phyloP scores from a whole-genome alignment of 2,329 filamentous ascomycete species.

The Elsinoe fawcettii region DNA sequence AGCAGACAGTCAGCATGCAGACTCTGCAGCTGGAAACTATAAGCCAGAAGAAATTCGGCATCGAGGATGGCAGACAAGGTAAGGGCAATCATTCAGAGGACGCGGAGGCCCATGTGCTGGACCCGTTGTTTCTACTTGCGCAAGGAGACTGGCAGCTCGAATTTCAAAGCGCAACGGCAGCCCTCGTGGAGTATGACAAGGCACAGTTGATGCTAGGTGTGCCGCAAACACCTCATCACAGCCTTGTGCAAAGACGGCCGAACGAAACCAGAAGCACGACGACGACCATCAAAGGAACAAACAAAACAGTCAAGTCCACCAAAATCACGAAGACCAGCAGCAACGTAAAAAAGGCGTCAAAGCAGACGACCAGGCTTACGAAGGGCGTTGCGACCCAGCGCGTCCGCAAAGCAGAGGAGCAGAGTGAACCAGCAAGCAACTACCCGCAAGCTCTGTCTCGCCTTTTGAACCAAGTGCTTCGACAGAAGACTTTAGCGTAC shows the following conservation, averaged over 20 bases:
- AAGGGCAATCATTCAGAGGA: not conserved
- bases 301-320: not conserved
- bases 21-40: not conserved
- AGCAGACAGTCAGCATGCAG: not conserved
- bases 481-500: conserved; percentile 14
- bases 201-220: not conserved
- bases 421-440: not conserved
- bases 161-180: not conserved
- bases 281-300: not conserved
- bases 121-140: not conserved
- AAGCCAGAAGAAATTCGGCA: not conserved
- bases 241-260: no score
- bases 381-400: not conserved
- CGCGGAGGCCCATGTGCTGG: not conserved
- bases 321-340: not conserved
- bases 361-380: not conserved
- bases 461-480: not conserved
- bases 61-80: not conserved
- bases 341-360: not conserved
- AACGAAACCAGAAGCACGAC: not conserved
- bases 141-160: conserved; percentile 4
- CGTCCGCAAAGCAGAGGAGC: not conserved
- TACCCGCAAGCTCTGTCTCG: not conserved
- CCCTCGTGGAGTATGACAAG: not conserved
- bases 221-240: not conserved